phyloP scores from a whole-genome alignment of 257 asterid species.

The Anisodus tanguticus region DNA sequence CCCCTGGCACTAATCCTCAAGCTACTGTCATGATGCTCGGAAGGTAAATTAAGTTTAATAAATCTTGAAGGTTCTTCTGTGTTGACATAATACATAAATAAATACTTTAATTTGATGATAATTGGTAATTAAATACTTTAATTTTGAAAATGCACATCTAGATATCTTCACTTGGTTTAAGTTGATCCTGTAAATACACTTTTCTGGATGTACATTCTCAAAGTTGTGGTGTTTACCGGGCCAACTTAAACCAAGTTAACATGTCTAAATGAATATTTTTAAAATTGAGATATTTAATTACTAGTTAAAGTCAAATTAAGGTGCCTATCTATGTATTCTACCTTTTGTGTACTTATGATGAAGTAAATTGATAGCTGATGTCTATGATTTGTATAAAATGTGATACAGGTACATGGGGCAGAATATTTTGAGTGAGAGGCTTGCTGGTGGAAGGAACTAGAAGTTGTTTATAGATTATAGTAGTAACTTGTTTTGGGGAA shows the following conservation, averaged over 20 bases:
- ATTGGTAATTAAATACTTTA: too few relatives aligned
- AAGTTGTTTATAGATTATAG: neutral
- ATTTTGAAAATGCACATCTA: too few relatives aligned
- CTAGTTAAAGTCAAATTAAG: too few relatives aligned
- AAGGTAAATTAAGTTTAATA: conserved; percentile 45
- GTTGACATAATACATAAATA: neutral
- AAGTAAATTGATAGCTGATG: neutral
- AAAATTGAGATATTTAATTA: too few relatives aligned
- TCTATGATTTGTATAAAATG: neutral
- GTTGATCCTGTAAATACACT: too few relatives aligned
- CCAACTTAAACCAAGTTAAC: too few relatives aligned
- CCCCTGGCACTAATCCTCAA: conserved; percentile 93
- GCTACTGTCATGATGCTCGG: conserved; percentile 98
- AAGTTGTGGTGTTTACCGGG: too few relatives aligned
- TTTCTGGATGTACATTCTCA: too few relatives aligned
- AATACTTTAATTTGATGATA: too few relatives aligned
- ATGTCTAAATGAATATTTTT: too few relatives aligned
- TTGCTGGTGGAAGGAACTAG: conserved; percentile 31
- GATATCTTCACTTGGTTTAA: too few relatives aligned
- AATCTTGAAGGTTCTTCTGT: neutral
- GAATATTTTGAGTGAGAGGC: conserved; percentile 55
- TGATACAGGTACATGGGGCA: conserved; percentile 76
- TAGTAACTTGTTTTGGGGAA: neutral
- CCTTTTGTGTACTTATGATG: neutral
- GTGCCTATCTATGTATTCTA: too few relatives aligned